Evolutionary conservation across 495 filamentous ascomycete genomes (phyloP).

Genomic region (Neurospora hispaniola): DNA sequence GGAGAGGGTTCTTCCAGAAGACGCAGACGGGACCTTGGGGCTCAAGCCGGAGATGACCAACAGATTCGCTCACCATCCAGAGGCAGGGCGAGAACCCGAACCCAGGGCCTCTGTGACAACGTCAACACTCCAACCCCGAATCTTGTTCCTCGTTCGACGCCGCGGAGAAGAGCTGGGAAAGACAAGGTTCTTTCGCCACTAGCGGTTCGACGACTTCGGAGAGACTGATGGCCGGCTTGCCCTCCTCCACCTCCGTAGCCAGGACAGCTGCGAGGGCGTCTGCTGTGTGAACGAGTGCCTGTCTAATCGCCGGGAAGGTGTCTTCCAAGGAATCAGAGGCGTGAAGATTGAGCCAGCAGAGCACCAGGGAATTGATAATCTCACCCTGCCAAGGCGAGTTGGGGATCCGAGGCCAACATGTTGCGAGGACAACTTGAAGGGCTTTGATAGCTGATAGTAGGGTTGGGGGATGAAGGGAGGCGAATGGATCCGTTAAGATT

Average conservation of each 20-base stretch:
- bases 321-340: conserved; percentile 29
- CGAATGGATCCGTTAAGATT: conserved; percentile 62
- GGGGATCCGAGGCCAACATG: conserved; percentile 62
- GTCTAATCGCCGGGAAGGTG: conserved; percentile 26
- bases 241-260: conserved; percentile 9
- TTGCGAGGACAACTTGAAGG: conserved; percentile 49
- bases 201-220: conserved; percentile 23
- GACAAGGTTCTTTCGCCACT: conserved; percentile 30
- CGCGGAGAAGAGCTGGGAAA: conserved; percentile 28
- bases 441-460: conserved; percentile 43
- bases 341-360: conserved; percentile 55
- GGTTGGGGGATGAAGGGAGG: conserved; percentile 42
- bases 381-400: conserved; percentile 50
- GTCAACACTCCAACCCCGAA: neutral
- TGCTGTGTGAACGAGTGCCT: conserved; percentile 33
- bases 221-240: conserved; percentile 11
- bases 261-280: conserved; percentile 22
- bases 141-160: neutral
- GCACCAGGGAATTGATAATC: conserved; percentile 49
- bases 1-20: neutral
- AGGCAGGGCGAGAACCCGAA: neutral
- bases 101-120: neutral
- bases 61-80: neutral
- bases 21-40: neutral
- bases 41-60: neutral